phyloP scores from a whole-genome alignment of 1,139 yeast genomes.

The Geotrichum aggregatum region DNA sequence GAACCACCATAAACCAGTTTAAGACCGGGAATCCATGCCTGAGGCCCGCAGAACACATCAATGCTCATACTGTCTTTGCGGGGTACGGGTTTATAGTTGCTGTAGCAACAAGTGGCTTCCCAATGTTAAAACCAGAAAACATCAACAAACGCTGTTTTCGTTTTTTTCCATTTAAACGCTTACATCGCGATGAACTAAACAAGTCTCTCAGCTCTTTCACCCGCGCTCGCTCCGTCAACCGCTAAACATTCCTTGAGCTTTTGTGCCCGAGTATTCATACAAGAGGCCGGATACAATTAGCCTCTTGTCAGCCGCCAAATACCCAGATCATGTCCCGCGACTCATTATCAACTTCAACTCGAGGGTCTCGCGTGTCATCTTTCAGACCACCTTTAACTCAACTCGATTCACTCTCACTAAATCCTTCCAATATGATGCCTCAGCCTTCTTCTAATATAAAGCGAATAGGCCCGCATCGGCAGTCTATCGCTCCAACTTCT shows the following conservation, averaged over 20 bases:
- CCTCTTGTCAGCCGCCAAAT: background rate
- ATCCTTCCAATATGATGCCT: conserved; percentile 10
- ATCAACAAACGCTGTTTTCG: conserved; percentile 2
- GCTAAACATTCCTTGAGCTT: too few species aligned
- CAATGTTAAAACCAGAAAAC: conserved; percentile 1
- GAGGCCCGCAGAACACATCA: too few species aligned
- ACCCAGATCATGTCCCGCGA: conserved; percentile 6
- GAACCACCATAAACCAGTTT: too few species aligned
- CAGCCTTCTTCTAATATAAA: conserved; percentile 25
- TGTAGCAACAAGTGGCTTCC: background rate
- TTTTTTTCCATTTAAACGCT: background rate
- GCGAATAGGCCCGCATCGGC: conserved; percentile 26
- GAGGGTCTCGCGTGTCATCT: background rate
- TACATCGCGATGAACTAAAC: too few species aligned
- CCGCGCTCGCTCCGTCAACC: too few species aligned
- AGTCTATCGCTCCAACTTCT: conserved; percentile 25
- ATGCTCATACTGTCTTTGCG: too few species aligned
- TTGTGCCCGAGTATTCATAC: too few species aligned
- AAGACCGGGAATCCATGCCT: too few species aligned
- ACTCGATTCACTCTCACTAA: conserved; percentile 5
- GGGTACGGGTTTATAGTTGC: background rate
- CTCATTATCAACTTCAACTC: background rate
- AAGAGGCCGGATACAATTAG: background rate
- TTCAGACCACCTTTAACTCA: conserved; percentile 7
- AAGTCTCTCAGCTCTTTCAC: background rate